Base-by-base conservation (phyloP, 176 grass and related monocot species). In the Aegilops tauschii region DNA sequence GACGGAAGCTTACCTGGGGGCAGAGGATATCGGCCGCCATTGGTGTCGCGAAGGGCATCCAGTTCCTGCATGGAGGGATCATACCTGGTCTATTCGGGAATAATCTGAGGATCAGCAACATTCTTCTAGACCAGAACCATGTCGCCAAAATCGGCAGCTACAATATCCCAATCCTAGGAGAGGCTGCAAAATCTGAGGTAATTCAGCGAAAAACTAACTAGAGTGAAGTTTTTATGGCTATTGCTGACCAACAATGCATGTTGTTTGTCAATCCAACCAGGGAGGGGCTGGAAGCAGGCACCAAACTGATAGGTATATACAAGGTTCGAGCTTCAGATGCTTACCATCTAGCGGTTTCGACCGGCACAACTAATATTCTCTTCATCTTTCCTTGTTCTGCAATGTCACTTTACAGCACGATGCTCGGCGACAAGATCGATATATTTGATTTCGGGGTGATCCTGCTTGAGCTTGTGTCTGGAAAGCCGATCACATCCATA, bases 81-180 rank as follows among this genome's bases (percentile, higher is more conserved):
- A 88, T 96, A 70, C 97, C 97, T 28, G 90, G 90, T 39, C 76
- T 96, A 54, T 90, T 92, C 79, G 94, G 85, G 76, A 99, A 96
- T 34, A 82, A 99, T 74, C 77, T 99, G 34, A 94, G 89, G 77
- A 99, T 96, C 68, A 94, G 84, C 37, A 93, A 94, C 77, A 69
- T 99, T 65, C 94, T 99, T 44, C 73, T 96, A 58, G 97, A 99
- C 83, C 94, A 99, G 73, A 96, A 96, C 76, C 89, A 92, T 65
- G 94, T 99, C 81, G 92, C 97, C 3, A 96, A 99, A 70, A 94
- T 99, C 31, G 85, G 97, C 80, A 94, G 94, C 77, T 99, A 96
- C 76, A 99, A 88, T 78, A 92, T 96, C 4, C 97, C 94, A 7
- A 80, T 96, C 30, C 77, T 99, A 78, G 90, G 83, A 71, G 90